Conservation (phyloP, 2,329 filamentous ascomycete species). For the Paraconiothyrium brasiliense region DNA sequence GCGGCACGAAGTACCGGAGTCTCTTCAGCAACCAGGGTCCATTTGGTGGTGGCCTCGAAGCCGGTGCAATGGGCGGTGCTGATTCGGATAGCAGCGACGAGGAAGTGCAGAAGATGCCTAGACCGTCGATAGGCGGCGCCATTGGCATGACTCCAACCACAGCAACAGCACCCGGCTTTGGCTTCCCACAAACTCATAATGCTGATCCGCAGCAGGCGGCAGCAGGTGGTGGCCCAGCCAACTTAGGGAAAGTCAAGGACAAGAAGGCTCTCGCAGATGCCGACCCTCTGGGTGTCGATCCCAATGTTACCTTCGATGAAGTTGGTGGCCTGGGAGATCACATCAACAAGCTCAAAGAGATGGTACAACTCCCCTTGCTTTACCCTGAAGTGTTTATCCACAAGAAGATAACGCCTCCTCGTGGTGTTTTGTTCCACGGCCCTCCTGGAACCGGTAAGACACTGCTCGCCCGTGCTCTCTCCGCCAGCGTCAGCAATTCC, state of each 20-base stretch:
- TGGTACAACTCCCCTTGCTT: conserved; percentile 92
- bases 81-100: conserved; percentile 98
- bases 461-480: conserved; percentile 89
- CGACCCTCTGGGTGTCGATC: conserved; percentile 91
- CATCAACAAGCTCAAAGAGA: conserved; percentile 97
- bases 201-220: conserved; percentile 64
- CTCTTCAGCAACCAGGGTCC: conserved; percentile 92
- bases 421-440: conserved; percentile 95
- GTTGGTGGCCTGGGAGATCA: conserved; percentile 93
- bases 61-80: conserved; percentile 79
- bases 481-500: conserved; percentile 87
- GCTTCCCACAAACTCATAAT: conserved; percentile 67
- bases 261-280: conserved; percentile 91
- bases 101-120: conserved; percentile 73
- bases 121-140: conserved; percentile 64
- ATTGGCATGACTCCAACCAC: conserved; percentile 71
- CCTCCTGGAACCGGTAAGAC: conserved; percentile 98
- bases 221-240: conserved; percentile 73
- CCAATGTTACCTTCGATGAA: conserved; percentile 91
- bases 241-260: conserved; percentile 93
- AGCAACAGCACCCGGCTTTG: conserved; percentile 58
- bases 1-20: conserved; percentile 69
- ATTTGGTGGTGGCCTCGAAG: conserved; percentile 85
- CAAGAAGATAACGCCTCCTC: conserved; percentile 92
- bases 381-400: conserved; percentile 94